phyloP scores from a whole-genome alignment of 495 filamentous ascomycete species.

The Aspergillus diversus region DNA sequence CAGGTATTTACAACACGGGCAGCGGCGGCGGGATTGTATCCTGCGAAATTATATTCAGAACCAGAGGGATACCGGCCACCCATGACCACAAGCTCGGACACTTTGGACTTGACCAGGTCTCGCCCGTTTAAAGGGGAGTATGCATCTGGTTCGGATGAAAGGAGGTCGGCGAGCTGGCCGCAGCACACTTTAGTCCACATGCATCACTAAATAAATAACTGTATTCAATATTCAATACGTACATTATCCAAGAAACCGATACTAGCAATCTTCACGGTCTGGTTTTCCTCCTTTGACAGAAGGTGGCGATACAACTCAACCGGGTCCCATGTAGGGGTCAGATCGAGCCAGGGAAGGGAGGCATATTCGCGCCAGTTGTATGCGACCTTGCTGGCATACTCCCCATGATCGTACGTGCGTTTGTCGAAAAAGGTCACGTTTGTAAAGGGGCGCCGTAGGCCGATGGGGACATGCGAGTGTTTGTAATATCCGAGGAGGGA shows the following conservation, averaged over 20 bases:
- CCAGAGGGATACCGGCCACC: constrained; percentile 50
- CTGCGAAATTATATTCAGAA: constrained; percentile 47
- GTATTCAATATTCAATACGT: constrained; percentile 5
- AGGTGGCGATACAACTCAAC: constrained; percentile 46
- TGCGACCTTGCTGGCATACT: constrained; percentile 42
- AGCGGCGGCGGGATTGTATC: constrained; percentile 33
- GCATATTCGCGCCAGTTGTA: constrained; percentile 39
- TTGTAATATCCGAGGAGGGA: constrained; percentile 49
- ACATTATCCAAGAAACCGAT: constrained; percentile 37
- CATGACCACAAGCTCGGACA: constrained; percentile 50
- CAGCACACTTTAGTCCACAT: background rate
- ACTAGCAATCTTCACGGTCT: constrained; percentile 47
- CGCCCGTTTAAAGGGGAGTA: constrained; percentile 37
- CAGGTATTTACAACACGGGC: constrained; percentile 46
- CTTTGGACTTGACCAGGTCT: constrained; percentile 42
- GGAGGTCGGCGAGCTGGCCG: background rate
- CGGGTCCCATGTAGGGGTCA: constrained; percentile 42
- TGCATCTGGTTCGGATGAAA: constrained; percentile 25
- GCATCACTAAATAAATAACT: too few relatives aligned
- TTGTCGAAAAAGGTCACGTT: constrained; percentile 48
- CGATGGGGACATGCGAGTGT: constrained; percentile 39
- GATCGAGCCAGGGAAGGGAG: constrained; percentile 23
- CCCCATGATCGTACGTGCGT: constrained; percentile 34
- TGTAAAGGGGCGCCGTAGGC: constrained; percentile 39
- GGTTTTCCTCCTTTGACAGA: constrained; percentile 34